A percentile compares a stretch with the other conserved stretches of the same genome.
These are phyloP conservation scores for Chrysanthemum seticuspe DNA, from an alignment of 129 eudicot species.

Conservation along the genomic window DNA sequence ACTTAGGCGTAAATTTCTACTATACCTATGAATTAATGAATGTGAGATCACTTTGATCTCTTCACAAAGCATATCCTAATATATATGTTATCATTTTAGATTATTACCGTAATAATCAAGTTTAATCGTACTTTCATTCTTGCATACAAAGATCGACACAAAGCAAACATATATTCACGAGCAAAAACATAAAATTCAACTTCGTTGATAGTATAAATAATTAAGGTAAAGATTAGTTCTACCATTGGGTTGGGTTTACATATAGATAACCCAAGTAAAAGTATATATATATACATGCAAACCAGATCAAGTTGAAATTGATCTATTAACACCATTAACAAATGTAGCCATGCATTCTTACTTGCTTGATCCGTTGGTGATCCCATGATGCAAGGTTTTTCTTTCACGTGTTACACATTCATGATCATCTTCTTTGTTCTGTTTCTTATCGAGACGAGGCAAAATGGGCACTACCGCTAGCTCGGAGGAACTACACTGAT, in stretches of 20 bases:
- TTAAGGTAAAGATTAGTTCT: no score
- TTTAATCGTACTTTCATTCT: no score
- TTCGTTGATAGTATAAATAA: no score
- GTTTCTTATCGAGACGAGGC: background rate
- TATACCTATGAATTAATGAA: no score
- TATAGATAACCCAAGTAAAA: background rate
- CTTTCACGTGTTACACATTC: background rate
- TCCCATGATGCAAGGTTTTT: background rate
- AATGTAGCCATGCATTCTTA: background rate
- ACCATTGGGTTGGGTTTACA: background rate
- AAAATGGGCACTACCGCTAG: background rate
- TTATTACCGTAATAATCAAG: no score
- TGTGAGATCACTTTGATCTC: no score
- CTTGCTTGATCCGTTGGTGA: background rate
- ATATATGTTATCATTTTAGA: no score
- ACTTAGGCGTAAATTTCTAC: no score
- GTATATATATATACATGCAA: background rate
- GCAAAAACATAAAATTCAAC: no score
- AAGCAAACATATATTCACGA: no score
- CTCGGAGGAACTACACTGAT: slow-evolving; percentile 8
- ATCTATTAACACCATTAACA: background rate
- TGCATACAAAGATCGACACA: no score
- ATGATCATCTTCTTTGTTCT: background rate
- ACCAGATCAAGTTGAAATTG: slow-evolving; percentile 2
- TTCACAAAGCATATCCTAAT: no score